These are phyloP conservation scores for Coniosporium apollinis DNA, from an alignment of 495 filamentous ascomycete species.

Conservation along the genomic window DNA sequence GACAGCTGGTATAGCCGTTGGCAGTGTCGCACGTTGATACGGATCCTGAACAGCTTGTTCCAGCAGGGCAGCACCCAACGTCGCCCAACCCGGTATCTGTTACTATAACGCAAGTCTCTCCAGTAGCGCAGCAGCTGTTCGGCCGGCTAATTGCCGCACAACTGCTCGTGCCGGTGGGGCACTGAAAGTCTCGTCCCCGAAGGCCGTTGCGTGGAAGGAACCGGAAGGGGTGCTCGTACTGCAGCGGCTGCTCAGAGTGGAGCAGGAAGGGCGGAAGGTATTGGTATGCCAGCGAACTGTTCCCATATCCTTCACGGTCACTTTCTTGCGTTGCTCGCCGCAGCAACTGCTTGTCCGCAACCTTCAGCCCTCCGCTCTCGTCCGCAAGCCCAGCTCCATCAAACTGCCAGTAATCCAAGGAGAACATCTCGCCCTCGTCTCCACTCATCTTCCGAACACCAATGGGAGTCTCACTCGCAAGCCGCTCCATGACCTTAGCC, in stretches of 20 bases:
- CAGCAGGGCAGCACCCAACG: slow-evolving; percentile 74
- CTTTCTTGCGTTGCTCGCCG: slow-evolving; percentile 15
- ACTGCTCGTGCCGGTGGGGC: slow-evolving; percentile 48
- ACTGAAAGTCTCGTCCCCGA: slow-evolving; percentile 43
- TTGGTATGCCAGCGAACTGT: slow-evolving; percentile 18
- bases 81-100: slow-evolving; percentile 54
- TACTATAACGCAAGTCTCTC: slow-evolving; percentile 53
- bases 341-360: background rate
- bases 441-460: slow-evolving; percentile 59
- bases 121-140: slow-evolving; percentile 57
- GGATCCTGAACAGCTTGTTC: slow-evolving; percentile 46
- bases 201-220: slow-evolving; percentile 16
- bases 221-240: slow-evolving; percentile 1
- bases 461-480: slow-evolving; percentile 21
- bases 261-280: slow-evolving; percentile 27
- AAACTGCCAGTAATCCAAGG: slow-evolving; percentile 45
- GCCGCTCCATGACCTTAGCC: slow-evolving; percentile 17
- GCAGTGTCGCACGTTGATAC: slow-evolving; percentile 41
- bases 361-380: background rate
- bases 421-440: slow-evolving; percentile 78
- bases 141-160: slow-evolving; percentile 55
- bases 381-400: slow-evolving; percentile 4
- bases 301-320: slow-evolving; percentile 3
- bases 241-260: slow-evolving; percentile 10
- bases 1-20: slow-evolving; percentile 48